Evolutionary conservation across 2,329 filamentous ascomycete species (phyloP).

Genomic region (Beauveria bassiana): DNA sequence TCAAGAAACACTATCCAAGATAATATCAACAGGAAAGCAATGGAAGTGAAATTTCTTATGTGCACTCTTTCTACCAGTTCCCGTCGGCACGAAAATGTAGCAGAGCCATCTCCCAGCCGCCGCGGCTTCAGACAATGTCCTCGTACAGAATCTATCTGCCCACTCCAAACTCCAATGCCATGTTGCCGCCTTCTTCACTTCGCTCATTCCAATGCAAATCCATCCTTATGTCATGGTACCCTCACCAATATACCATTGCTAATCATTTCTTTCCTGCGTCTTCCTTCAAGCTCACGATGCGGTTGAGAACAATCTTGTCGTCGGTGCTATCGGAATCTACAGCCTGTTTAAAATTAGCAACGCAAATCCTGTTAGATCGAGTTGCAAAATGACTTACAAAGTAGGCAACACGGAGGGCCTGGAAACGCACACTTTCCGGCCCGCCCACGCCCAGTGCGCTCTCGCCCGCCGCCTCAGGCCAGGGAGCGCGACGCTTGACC

Average conservation of each 20-base stretch:
- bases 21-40: not conserved
- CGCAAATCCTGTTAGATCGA: not conserved
- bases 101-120: not conserved
- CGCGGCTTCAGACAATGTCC: not conserved
- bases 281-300: slow-evolving; percentile 88
- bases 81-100: not conserved
- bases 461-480: slow-evolving; percentile 73
- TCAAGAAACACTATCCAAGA: no score
- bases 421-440: slow-evolving; percentile 76
- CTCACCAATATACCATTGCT: not conserved
- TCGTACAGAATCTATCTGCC: no score
- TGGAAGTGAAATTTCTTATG: not conserved
- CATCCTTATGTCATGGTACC: no score
- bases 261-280: slow-evolving; percentile 56
- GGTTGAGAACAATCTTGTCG: slow-evolving; percentile 79
- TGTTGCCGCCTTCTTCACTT: not conserved
- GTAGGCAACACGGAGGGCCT: slow-evolving; percentile 83
- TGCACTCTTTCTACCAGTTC: not conserved
- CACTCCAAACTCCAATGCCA: not conserved
- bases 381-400: slow-evolving; percentile 44
- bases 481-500: slow-evolving; percentile 63
- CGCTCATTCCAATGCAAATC: not conserved
- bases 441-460: slow-evolving; percentile 52
- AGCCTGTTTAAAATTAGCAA: slow-evolving; percentile 32
- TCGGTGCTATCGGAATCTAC: slow-evolving; percentile 72